A percentile compares a stretch with the other conserved stretches of the same genome.
phyloP scores from a whole-genome alignment of 805 yeast species.

The Jamesozyma gamospora region DNA sequence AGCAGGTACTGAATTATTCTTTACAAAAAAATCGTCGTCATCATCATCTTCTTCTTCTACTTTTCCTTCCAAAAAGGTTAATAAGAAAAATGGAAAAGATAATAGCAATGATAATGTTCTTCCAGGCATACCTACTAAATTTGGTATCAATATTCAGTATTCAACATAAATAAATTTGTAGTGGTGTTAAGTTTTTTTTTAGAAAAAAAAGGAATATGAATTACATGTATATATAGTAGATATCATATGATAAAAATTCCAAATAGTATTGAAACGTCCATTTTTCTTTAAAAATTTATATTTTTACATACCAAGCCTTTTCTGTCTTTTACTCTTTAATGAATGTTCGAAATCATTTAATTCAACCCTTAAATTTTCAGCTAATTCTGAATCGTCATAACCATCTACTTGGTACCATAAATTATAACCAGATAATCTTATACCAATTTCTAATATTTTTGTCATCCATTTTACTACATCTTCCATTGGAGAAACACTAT shows the following conservation, averaged over 20 bases:
- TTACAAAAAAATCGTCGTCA: slow-evolving; percentile 18
- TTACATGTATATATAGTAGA: no score
- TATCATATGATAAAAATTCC: neutral
- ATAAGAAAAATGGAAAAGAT: slow-evolving; percentile 9
- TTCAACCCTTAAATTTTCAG: slow-evolving; percentile 53
- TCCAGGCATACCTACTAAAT: slow-evolving; percentile 11
- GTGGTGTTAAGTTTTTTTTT: no score
- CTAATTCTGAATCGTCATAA: slow-evolving; percentile 52
- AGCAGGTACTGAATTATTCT: slow-evolving; percentile 50
- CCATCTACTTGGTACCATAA: slow-evolving; percentile 84
- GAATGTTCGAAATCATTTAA: slow-evolving; percentile 44
- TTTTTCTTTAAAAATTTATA: no score
- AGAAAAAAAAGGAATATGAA: no score
- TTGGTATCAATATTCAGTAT: slow-evolving; percentile 27
- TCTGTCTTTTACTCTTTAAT: slow-evolving; percentile 29
- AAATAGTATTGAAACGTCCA: neutral
- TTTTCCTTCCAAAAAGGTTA: neutral
- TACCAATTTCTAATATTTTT: slow-evolving; percentile 47
- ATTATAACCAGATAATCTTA: slow-evolving; percentile 48
- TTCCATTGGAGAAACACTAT: slow-evolving; percentile 52
- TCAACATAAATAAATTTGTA: slow-evolving; percentile 16
- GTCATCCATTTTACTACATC: slow-evolving; percentile 55
- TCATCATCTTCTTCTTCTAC: neutral
- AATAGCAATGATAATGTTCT: slow-evolving; percentile 31
- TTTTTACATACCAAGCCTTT: slow-evolving; percentile 4